Conservation (phyloP, 441 rosid genomes). For the Dalechampia spathulata region DNA sequence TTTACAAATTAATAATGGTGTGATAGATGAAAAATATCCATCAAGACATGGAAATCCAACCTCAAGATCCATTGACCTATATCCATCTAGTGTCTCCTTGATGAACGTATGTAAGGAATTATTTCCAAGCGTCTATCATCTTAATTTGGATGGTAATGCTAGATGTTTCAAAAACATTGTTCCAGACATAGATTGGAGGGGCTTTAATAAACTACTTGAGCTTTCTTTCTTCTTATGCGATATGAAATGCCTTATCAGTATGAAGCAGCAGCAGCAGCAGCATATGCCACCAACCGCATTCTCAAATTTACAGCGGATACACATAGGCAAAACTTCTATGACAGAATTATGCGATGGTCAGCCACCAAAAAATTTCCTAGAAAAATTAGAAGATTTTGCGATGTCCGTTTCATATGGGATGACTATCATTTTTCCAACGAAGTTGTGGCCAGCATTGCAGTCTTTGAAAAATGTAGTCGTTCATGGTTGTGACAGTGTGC, state of each 20-base stretch:
- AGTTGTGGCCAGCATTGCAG: not conserved
- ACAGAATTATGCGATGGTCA: no score
- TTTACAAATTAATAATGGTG: not conserved
- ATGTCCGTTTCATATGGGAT: not conserved
- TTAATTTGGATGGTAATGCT: not conserved
- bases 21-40: no score
- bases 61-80: not conserved
- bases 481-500: not conserved
- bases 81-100: not conserved
- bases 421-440: not conserved
- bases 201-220: conserved; percentile 1
- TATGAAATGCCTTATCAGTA: conserved; percentile 7
- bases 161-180: not conserved
- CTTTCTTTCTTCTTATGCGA: not conserved
- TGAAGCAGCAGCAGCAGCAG: not conserved
- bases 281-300: not conserved
- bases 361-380: no score
- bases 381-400: not conserved
- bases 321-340: not conserved
- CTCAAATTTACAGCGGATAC: conserved; percentile 4
- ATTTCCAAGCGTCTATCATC: conserved; percentile 1
- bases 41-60: not conserved
- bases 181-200: not conserved
- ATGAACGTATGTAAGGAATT: not conserved
- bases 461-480: not conserved